phyloP scores from a whole-genome alignment of 805 yeast genomes.

The Zygotorulaspora danielsina region DNA sequence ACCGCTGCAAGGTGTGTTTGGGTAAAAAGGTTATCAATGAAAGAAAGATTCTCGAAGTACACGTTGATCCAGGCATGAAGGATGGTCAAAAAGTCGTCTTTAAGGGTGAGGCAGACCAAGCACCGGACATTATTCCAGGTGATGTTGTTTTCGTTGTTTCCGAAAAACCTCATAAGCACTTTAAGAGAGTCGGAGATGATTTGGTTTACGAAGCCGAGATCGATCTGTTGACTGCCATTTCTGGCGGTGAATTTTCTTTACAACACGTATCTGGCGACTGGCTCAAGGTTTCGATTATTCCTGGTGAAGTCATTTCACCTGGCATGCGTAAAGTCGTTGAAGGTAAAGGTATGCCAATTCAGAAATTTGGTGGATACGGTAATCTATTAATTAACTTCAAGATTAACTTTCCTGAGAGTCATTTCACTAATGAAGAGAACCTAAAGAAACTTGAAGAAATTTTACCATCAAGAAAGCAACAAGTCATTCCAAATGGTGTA shows the following conservation, averaged over 20 bases:
- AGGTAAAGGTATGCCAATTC: slow-evolving; percentile 97
- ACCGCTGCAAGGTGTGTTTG: slow-evolving; percentile 78
- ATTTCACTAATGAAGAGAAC: slow-evolving; percentile 71
- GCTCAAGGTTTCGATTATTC: slow-evolving; percentile 73
- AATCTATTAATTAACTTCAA: slow-evolving; percentile 80
- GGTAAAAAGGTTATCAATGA: slow-evolving; percentile 87
- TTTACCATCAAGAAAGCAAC: slow-evolving; percentile 70
- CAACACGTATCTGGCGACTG: slow-evolving; percentile 91
- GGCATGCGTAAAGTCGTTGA: slow-evolving; percentile 75
- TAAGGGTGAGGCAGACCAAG: slow-evolving; percentile 96
- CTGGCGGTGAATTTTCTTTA: slow-evolving; percentile 89
- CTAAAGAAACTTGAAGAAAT: slow-evolving; percentile 67
- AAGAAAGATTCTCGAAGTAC: slow-evolving; percentile 90
- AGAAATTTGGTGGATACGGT: slow-evolving; percentile 83
- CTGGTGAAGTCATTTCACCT: slow-evolving; percentile 92
- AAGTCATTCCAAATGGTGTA: slow-evolving; percentile 62
- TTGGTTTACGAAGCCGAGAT: slow-evolving; percentile 79
- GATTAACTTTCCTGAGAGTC: slow-evolving; percentile 77
- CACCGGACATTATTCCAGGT: slow-evolving; percentile 92
- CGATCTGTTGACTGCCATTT: slow-evolving; percentile 89
- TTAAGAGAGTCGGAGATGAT: slow-evolving; percentile 87
- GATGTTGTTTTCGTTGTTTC: slow-evolving; percentile 90
- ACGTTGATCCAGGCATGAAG: slow-evolving; percentile 95
- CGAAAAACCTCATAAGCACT: slow-evolving; percentile 79
- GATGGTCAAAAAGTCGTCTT: slow-evolving; percentile 89